A percentile compares a stretch with the other conserved stretches of the same genome.
These are phyloP conservation scores for Sedum album DNA, from an alignment of 164 flowering plant species.

Conservation along the genomic window DNA sequence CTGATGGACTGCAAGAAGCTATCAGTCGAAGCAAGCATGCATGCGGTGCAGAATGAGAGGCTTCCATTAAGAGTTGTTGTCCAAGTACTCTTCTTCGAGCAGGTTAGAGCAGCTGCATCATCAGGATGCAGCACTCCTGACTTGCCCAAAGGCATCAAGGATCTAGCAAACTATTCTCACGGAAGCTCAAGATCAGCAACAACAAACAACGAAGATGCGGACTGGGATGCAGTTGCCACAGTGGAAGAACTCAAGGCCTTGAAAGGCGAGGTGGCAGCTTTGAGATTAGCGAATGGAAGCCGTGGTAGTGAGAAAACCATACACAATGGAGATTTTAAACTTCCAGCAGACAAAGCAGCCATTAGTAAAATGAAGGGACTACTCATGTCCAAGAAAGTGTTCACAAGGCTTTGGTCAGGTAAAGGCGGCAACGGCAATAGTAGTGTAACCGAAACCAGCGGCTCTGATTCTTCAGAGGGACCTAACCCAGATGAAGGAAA, in stretches of 20 bases:
- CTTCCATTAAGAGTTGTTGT: conserved; percentile 82
- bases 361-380: conserved; percentile 35
- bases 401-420: conserved; percentile 46
- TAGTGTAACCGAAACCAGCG: conserved; percentile 29
- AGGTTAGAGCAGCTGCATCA: conserved; percentile 51
- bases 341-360: conserved; percentile 32
- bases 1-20: conserved; percentile 93
- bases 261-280: conserved; percentile 48
- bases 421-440: conserved; percentile 23
- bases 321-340: conserved; percentile 17
- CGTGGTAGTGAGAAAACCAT: conserved; percentile 12
- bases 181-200: conserved; percentile 54
- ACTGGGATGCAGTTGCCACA: conserved; percentile 56
- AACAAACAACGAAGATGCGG: conserved; percentile 55
- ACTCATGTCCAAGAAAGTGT: conserved; percentile 47
- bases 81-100: conserved; percentile 95
- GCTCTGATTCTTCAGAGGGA: conserved; percentile 63
- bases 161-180: conserved; percentile 36
- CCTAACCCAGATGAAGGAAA: conserved; percentile 43
- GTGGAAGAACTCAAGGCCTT: conserved; percentile 52
- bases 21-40: conserved; percentile 86
- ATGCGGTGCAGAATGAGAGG: conserved; percentile 92
- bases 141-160: conserved; percentile 40
- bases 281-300: conserved; percentile 28
- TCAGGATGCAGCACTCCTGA: conserved; percentile 52